These are phyloP conservation scores for Gynostemma pentaphyllum DNA, from an alignment of 306 rosid genomes.

Conservation along the genomic window DNA sequence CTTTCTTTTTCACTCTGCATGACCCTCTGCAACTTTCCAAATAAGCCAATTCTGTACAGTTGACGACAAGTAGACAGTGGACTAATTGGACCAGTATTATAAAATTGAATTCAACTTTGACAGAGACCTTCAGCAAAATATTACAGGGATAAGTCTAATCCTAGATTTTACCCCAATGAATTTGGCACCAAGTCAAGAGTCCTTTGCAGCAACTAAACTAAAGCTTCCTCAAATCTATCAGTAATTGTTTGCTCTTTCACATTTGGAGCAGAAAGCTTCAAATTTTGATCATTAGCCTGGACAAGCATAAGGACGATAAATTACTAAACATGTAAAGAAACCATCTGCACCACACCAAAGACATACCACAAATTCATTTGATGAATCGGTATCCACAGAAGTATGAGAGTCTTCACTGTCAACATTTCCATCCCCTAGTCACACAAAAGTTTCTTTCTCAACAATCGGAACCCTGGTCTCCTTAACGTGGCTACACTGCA, in stretches of 20 bases:
- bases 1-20: conserved; percentile 57
- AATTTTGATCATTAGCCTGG: too few relatives aligned
- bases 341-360: too few relatives aligned
- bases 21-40: conserved; percentile 56
- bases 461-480: conserved; percentile 15
- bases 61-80: neutral
- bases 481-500: conserved; percentile 20
- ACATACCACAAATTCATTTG: conserved; percentile 43
- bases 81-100: too few relatives aligned
- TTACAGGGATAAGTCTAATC: too few relatives aligned
- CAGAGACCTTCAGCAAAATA: too few relatives aligned
- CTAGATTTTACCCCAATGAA: too few relatives aligned
- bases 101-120: too few relatives aligned
- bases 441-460: conserved; percentile 19
- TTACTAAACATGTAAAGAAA: neutral
- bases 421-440: conserved; percentile 18
- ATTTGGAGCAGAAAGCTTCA: too few relatives aligned
- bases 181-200: too few relatives aligned
- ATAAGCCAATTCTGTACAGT: conserved; percentile 52
- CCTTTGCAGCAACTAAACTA: conserved; percentile 30
- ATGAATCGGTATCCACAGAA: conserved; percentile 32
- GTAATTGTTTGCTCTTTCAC: too few relatives aligned
- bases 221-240: too few relatives aligned
- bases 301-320: conserved; percentile 11
- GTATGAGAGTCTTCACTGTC: too few relatives aligned